Conservation (phyloP, 164 flowering plant species). For the Tinospora cordifolia region DNA sequence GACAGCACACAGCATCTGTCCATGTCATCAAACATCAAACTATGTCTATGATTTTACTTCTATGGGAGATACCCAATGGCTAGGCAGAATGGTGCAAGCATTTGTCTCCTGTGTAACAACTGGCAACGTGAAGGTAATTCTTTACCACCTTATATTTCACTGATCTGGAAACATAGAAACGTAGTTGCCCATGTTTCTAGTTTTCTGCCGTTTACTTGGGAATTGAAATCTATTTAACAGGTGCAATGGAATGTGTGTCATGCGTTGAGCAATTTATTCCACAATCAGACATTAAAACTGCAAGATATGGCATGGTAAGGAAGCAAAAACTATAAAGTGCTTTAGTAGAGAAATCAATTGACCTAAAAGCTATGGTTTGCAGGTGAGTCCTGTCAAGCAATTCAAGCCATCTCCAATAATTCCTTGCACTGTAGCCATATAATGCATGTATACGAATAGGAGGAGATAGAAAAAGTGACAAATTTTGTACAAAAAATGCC, state of each 20-base stretch:
- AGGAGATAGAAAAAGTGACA: too few relatives aligned
- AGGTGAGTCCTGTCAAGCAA: too few relatives aligned
- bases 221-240: conserved; percentile 28
- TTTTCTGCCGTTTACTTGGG: background rate
- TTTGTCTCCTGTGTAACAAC: conserved; percentile 88
- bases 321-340: background rate
- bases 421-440: too few relatives aligned
- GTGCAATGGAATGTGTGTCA: conserved; percentile 99
- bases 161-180: background rate
- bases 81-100: conserved; percentile 74
- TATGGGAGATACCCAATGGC: conserved; percentile 27
- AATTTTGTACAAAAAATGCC: too few relatives aligned
- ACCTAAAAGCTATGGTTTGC: too few relatives aligned
- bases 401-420: too few relatives aligned
- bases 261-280: conserved; percentile 83
- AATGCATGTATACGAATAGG: too few relatives aligned
- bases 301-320: conserved; percentile 69
- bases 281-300: conserved; percentile 60
- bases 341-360: too few relatives aligned
- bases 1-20: conserved; percentile 12
- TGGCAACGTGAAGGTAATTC: conserved; percentile 85
- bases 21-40: conserved; percentile 1
- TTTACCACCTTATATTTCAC: background rate
- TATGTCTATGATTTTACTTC: conserved; percentile 12
- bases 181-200: background rate